A percentile compares a stretch with the other conserved stretches of the same genome.
phyloP scores from a whole-genome alignment of 441 rosid genomes.

The Geranium incanum region DNA sequence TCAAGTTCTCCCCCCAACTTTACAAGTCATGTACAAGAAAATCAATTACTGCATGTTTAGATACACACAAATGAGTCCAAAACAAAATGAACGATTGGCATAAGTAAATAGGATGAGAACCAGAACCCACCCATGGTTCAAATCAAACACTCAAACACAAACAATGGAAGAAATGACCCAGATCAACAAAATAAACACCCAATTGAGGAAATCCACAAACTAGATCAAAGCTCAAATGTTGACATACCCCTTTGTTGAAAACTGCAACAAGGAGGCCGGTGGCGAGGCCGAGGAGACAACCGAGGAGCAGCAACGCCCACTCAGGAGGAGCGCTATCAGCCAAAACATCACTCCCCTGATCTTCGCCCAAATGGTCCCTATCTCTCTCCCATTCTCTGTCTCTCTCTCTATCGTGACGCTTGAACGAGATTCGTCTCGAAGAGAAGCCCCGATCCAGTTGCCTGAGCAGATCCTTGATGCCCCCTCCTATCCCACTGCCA shows the following conservation, averaged over 20 bases:
- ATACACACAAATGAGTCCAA: no score
- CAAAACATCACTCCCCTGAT: conserved; percentile 5
- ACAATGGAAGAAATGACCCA: no score
- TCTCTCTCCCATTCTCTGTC: conserved; percentile 6
- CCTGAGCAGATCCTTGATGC: background rate
- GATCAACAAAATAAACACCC: no score
- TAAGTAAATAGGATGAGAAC: no score
- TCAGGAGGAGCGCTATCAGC: conserved; percentile 1
- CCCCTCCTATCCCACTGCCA: background rate
- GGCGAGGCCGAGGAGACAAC: conserved; percentile 4
- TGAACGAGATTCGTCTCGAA: background rate
- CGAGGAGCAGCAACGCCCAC: background rate
- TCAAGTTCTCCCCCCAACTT: no score
- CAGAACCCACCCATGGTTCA: no score
- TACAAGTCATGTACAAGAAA: no score
- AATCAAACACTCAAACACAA: no score
- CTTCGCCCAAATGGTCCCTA: background rate
- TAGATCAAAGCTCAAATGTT: background rate
- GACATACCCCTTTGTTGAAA: conserved; percentile 2
- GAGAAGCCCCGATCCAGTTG: conserved; percentile 6
- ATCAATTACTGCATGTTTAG: no score
- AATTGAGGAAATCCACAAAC: no score
- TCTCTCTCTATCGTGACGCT: conserved; percentile 3
- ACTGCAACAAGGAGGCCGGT: conserved; percentile 3
- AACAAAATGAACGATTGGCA: no score